Percentiles rank a stretch among this genome's conserved stretches.
Conservation (phyloP, 108 stramenopile species). For the Craspedostauros australis region DNA sequence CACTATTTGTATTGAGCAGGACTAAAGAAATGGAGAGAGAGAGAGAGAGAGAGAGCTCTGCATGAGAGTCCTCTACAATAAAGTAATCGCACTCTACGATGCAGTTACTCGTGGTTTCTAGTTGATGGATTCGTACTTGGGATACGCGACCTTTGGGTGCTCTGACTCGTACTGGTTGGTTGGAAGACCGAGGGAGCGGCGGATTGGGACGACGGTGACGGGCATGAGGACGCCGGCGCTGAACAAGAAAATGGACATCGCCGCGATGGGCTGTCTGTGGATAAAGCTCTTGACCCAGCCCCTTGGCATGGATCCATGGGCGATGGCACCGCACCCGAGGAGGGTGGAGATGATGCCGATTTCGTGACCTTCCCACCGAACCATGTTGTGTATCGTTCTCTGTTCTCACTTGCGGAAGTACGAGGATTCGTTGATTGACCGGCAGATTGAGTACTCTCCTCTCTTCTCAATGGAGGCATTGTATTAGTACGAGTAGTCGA, state of each 20-base stretch:
- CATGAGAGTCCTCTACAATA: no score
- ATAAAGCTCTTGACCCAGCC: conserved; percentile 75
- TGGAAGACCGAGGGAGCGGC: conserved; percentile 68
- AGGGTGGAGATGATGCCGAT: conserved; percentile 59
- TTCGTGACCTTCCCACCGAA: conserved; percentile 81
- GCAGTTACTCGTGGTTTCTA: conserved; percentile 5
- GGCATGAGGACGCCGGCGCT: conserved; percentile 53
- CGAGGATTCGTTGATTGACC: no score
- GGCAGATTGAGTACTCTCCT: no score
- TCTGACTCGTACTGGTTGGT: conserved; percentile 83
- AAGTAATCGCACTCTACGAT: no score
- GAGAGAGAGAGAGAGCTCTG: no score
- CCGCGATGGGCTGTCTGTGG: conserved; percentile 76
- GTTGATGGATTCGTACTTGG: conserved; percentile 49
- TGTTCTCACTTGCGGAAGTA: background rate
- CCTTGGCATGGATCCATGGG: conserved; percentile 62
- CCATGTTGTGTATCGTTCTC: no score
- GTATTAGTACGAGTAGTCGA: no score
- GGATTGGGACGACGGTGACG: conserved; percentile 62
- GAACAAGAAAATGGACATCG: conserved; percentile 57
- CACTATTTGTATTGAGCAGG: no score
- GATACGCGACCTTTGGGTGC: conserved; percentile 51
- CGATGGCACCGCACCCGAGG: conserved; percentile 48
- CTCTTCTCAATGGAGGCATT: no score
- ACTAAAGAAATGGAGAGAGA: no score